Percentiles rank a stretch among this genome's conserved stretches.
Conservation (phyloP, 208 protist genomes). For the Herpetomonas tarakana region DNA sequence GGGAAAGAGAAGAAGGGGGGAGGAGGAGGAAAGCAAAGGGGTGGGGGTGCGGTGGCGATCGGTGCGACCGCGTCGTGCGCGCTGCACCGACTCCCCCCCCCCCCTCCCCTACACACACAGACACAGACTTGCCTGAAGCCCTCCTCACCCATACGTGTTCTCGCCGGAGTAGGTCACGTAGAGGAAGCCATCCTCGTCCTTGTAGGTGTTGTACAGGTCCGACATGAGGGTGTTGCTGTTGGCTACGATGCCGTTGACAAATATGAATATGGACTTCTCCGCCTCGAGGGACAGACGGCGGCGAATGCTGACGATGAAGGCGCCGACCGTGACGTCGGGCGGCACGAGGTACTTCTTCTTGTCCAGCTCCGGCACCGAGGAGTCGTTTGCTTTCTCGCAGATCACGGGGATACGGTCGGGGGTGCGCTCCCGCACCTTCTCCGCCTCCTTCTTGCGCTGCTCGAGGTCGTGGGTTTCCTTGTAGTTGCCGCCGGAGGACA, state of each 20-base stretch:
- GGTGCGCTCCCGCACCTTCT: conserved; percentile 60
- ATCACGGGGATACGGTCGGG: conserved; percentile 90
- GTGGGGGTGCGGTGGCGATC: too few species aligned
- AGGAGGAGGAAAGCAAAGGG: too few species aligned
- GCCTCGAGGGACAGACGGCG: conserved; percentile 90
- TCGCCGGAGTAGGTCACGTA: conserved; percentile 75
- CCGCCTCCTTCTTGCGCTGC: conserved; percentile 57
- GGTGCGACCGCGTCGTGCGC: too few species aligned
- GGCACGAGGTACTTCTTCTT: conserved; percentile 92
- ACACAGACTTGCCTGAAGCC: too few species aligned
- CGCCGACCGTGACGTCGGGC: conserved; percentile 87
- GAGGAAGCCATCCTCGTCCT: conserved; percentile 88
- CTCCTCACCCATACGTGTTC: conserved; percentile 11
- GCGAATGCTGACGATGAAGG: conserved; percentile 93
- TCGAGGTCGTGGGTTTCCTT: conserved; percentile 74
- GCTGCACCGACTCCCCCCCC: too few species aligned
- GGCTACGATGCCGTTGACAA: conserved; percentile 89
- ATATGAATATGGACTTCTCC: conserved; percentile 94
- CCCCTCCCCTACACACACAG: too few species aligned
- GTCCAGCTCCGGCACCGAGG: conserved; percentile 87
- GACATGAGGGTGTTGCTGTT: conserved; percentile 62
- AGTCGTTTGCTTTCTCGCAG: conserved; percentile 90
- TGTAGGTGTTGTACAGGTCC: conserved; percentile 79
- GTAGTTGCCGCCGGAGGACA: conserved; percentile 15
- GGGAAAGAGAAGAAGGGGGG: too few species aligned